Percentiles rank a stretch among this genome's conserved stretches.
phyloP scores from a whole-genome alignment of 495 filamentous ascomycete genomes.

The Xylona heveae region DNA sequence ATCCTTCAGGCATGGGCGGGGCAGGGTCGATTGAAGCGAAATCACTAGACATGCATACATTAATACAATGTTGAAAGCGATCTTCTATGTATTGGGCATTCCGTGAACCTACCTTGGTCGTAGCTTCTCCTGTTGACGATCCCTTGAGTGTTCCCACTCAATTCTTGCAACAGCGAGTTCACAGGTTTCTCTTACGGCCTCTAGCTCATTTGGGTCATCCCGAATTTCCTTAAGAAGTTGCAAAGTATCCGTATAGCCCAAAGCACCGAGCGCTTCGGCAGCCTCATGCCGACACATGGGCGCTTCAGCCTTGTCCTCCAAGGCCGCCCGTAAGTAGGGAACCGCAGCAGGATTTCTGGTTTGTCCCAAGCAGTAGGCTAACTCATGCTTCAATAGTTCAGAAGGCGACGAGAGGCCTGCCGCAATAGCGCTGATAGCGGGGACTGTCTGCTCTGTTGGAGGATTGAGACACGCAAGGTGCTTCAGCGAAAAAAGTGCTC shows the following conservation, averaged over 20 bases:
- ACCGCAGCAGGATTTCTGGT: conserved; percentile 54
- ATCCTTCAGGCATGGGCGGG: conserved; percentile 52
- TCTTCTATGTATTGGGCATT: conserved; percentile 2
- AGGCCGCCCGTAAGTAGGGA: conserved; percentile 49
- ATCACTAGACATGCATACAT: conserved; percentile 31
- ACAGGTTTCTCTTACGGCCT: conserved; percentile 83
- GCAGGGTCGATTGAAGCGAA: conserved; percentile 93
- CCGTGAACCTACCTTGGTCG: conserved; percentile 41
- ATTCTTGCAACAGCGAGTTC: conserved; percentile 91
- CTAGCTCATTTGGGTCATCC: conserved; percentile 46
- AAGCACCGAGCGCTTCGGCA: conserved; percentile 80
- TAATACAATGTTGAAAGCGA: conserved; percentile 5
- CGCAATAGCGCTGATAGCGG: conserved; percentile 82
- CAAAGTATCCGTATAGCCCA: conserved; percentile 53
- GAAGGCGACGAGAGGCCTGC: conserved; percentile 70
- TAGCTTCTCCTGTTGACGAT: conserved; percentile 48
- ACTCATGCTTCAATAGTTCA: conserved; percentile 77
- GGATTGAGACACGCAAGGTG: conserved; percentile 57
- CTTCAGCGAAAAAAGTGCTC: conserved; percentile 94
- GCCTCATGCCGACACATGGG: conserved; percentile 94
- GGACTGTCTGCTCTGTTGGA: conserved; percentile 34
- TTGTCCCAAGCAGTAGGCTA: conserved; percentile 94
- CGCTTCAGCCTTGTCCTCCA: conserved; percentile 63
- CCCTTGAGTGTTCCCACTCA: conserved; percentile 69
- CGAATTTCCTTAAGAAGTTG: conserved; percentile 47